Base-by-base conservation (phyloP, 129 eudicot genomes). In the Silybum marianum region DNA sequence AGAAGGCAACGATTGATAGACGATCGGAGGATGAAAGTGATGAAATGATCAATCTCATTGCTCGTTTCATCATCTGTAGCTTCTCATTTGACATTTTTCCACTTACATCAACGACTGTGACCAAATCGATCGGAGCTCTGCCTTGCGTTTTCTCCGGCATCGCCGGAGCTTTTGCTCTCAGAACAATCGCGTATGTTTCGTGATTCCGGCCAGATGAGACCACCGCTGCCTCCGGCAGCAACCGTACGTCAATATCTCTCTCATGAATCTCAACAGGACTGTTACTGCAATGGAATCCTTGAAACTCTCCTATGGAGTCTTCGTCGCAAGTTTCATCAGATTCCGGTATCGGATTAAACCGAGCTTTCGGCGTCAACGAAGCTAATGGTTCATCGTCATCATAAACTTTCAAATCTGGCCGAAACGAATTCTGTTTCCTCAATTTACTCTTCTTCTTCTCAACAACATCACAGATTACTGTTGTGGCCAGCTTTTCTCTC, bases 371-470 rank as follows among this genome's bases (percentile, higher is more conserved):
- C 4, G 90, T 88, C 4, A 91, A 89, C 0, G 93, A 93, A 77
- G 78, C 82, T 38, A 96, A 60, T 0, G 99, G 98, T 81, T 96
- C 99, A 67, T 96, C 99, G 32, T 96, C 99, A 51, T 96, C 90
- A 26, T 93, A 96, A 7, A 91, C 90, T 75, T 93, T 93, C 83
- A 93, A 86, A 69, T 86, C 86, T 21, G 90, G 82, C 28, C 82
- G 46, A 23, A 81, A 81, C 21, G 85, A 81, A 26, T 60, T 26
- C 65, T 68, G 85, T 66, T 84, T 42, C 24, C 54, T 74, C 9
- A 72, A n/a, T 71, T 69, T 38, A 60, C 60, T 1, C 36, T 67
- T 80, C 7, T 63, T 81, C 81, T 85, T 85, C 34, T 78, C 39
- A 13, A 10, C 71, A 70, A 36, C 67, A 25, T 67, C 76, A 18